Base-by-base conservation (phyloP, 176 grass and related monocot genomes). In the Tillandsia fasciculata region DNA sequence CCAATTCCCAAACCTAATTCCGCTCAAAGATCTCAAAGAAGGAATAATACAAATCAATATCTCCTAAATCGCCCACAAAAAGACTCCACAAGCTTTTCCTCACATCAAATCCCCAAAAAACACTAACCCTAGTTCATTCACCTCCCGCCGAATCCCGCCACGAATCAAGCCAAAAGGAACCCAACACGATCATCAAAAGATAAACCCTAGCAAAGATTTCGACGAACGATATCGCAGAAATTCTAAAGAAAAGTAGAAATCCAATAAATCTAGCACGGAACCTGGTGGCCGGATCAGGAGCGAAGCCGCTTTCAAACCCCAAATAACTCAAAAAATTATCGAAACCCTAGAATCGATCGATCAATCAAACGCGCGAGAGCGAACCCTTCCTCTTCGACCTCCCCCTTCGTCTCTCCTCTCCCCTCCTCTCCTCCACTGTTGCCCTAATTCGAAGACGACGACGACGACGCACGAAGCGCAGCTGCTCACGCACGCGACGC, bases 31-130 rank as follows among this genome's bases (percentile, higher is more conserved):
- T 15, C 20, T 10, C 50, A 64, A 10, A 50, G 4, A 61, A 64
- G 66, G 3, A 26, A 69, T 17, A 76, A 76, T 65, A 72, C 33
- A 68, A 65, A 47, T 52, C 14, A 18, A 51, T 48, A 71, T 2
- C 26, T 9, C 27, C 53, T 26, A 49, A 65, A 57, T 52, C 58
- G 50, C 9, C 33, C 12, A 48, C 65, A 18, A 64, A 2, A 64
- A 59, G 53, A 20, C 63, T 12, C 15, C 28, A 74, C 71, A 85
- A 78, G 78, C 74, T 78, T 72, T 69, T 80, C 42, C 66, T 24
- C 68, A 4, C 48, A 12, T 57, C 5, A 64, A 64, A 56, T 29
- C 2, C 71, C 42, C n/a, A 22, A 18, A 61, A 75, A 72, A 49
- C 27, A 28, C 67, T 54, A 51, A 58, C 10, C 24, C 70, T 26